Percentiles rank a stretch among this genome's conserved stretches.
These are phyloP conservation scores for Globisporangium apiculatum DNA, from an alignment of 352 stramenopile genomes.

Conservation along the genomic window DNA sequence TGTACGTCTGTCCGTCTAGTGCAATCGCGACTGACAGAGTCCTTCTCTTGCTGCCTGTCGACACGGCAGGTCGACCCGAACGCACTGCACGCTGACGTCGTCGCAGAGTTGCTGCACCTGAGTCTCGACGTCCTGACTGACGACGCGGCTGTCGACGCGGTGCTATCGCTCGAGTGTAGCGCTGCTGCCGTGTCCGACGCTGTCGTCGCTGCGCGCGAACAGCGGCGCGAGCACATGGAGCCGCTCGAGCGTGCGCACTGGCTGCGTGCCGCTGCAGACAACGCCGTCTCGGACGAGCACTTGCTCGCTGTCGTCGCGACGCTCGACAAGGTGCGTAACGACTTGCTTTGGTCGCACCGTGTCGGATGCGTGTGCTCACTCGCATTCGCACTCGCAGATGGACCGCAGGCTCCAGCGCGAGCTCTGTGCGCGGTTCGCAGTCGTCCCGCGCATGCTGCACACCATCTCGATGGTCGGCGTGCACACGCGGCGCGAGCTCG, in stretches of 20 bases:
- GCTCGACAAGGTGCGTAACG: constrained; percentile 3
- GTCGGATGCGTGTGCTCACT: too few relatives aligned
- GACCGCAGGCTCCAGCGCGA: constrained; percentile 15
- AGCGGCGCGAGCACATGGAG: constrained; percentile 18
- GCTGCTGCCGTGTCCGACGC: constrained; percentile 14
- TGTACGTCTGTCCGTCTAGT: too few relatives aligned
- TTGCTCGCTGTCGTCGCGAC: constrained; percentile 16
- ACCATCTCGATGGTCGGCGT: constrained; percentile 11
- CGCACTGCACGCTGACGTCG: constrained; percentile 25
- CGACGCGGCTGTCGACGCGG: constrained; percentile 9
- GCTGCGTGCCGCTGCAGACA: constrained; percentile 25
- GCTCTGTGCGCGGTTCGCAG: constrained; percentile 20
- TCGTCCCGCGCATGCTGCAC: constrained; percentile 18
- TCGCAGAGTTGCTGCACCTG: constrained; percentile 31
- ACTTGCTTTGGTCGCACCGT: background rate
- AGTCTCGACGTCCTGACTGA: constrained; percentile 24
- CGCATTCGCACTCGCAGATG: constrained; percentile 12
- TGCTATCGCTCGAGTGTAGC: constrained; percentile 15
- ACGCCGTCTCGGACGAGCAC: constrained; percentile 15
- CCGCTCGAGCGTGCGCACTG: constrained; percentile 23
- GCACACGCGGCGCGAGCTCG: constrained; percentile 18
- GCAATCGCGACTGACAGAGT: too few relatives aligned
- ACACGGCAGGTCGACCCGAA: constrained; percentile 16
- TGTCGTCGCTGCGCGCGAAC: constrained; percentile 13
- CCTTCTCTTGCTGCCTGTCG: too few relatives aligned